These are phyloP conservation scores for Aeschynomene evenia DNA, from an alignment of 306 rosid genomes.

Conservation along the genomic window DNA sequence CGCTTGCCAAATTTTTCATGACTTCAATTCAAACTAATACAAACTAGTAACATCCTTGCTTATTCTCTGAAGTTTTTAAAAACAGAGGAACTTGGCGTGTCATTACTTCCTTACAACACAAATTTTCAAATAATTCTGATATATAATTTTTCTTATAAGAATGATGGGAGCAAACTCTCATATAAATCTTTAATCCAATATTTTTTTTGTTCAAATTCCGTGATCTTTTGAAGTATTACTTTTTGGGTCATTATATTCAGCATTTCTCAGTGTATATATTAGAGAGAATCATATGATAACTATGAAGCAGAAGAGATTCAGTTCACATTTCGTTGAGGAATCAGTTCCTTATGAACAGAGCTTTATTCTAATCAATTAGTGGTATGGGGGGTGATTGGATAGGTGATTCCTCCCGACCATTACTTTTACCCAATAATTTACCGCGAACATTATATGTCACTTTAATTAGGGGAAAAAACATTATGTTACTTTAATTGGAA, in stretches of 20 bases:
- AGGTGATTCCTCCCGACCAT: background rate
- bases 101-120: background rate
- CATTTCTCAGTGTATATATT: background rate
- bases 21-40: slow-evolving; percentile 5
- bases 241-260: background rate
- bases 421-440: background rate
- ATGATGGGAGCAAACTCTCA: background rate
- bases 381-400: background rate
- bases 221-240: background rate
- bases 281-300: background rate
- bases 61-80: background rate
- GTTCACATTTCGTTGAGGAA: background rate
- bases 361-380: background rate
- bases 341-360: background rate
- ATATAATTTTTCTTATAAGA: background rate
- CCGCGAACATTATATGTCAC: background rate
- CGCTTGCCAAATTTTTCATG: background rate
- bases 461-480: no score
- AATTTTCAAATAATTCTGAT: background rate
- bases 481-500: no score
- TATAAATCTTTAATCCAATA: no score
- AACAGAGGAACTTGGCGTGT: background rate
- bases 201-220: no score
- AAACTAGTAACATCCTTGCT: background rate
- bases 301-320: background rate